These are phyloP conservation scores for Neopestalotiopsis clavispora DNA, from an alignment of 2,329 filamentous ascomycete genomes.

Conservation along the genomic window DNA sequence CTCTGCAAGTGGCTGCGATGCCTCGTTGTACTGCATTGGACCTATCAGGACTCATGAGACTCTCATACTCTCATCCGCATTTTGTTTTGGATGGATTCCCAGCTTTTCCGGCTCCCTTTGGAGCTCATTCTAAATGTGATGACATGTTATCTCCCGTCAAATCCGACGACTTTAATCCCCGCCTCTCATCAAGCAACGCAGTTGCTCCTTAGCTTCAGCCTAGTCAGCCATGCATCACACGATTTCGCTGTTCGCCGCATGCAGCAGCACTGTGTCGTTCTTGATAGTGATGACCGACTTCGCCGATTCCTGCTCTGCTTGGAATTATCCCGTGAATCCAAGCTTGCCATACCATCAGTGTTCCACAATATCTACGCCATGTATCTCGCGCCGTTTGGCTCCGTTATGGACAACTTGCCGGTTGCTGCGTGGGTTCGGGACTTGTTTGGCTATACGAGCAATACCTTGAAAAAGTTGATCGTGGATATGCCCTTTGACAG, in stretches of 20 bases:
- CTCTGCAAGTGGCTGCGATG: background rate
- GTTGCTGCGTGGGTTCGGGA: slow-evolving; percentile 45
- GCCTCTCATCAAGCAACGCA: slow-evolving; percentile 45
- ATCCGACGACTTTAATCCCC: slow-evolving; percentile 34
- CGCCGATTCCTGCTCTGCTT: slow-evolving; percentile 36
- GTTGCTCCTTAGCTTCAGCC: slow-evolving; percentile 49
- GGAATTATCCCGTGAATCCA: slow-evolving; percentile 34
- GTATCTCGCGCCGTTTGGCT: slow-evolving; percentile 45
- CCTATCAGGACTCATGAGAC: background rate
- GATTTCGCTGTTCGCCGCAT: slow-evolving; percentile 45
- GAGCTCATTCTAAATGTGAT: slow-evolving; percentile 18
- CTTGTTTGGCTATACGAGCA: slow-evolving; percentile 45
- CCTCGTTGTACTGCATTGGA: background rate
- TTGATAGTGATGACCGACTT: slow-evolving; percentile 45
- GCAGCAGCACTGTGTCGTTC: slow-evolving; percentile 49
- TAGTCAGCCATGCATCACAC: slow-evolving; percentile 48
- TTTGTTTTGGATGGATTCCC: slow-evolving; percentile 4
- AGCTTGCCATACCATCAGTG: slow-evolving; percentile 28
- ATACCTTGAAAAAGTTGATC: slow-evolving; percentile 48
- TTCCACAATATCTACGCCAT: slow-evolving; percentile 40
- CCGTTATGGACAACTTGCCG: slow-evolving; percentile 42
- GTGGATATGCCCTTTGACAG: slow-evolving; percentile 53
- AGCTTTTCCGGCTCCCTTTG: slow-evolving; percentile 15
- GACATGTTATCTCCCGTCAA: slow-evolving; percentile 18
- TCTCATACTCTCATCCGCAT: background rate